Conservation (phyloP, 176 grass and related monocot species). For the Aegilops sharonensis region DNA sequence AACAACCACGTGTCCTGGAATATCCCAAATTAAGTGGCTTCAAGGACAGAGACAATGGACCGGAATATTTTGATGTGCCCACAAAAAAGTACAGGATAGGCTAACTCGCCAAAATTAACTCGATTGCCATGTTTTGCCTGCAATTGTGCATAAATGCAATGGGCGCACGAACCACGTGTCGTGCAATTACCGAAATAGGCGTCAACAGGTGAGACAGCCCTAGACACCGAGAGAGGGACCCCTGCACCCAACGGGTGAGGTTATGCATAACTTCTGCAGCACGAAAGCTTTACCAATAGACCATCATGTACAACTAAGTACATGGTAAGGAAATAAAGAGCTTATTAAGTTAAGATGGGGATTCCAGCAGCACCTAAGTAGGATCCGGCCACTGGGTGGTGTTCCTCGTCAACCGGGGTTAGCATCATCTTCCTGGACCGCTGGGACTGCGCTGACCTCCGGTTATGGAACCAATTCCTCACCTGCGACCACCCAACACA, state of each 20-base stretch:
- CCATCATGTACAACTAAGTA: neutral
- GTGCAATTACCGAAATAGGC: neutral
- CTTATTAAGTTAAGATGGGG: neutral
- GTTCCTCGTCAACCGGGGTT: slow-evolving; percentile 33
- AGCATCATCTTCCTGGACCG: slow-evolving; percentile 61
- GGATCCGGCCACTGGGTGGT: slow-evolving; percentile 29
- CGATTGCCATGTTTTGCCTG: neutral
- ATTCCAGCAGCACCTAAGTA: slow-evolving; percentile 42
- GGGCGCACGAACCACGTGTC: neutral
- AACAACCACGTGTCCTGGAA: too few species aligned
- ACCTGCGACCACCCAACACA: slow-evolving; percentile 49
- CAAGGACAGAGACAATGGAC: too few species aligned
- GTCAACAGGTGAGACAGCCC: neutral
- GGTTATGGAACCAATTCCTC: slow-evolving; percentile 99
- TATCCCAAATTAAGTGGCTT: too few species aligned
- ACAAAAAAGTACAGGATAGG: too few species aligned
- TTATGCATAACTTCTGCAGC: neutral
- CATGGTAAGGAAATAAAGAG: neutral
- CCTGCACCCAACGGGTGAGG: neutral
- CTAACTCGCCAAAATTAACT: neutral
- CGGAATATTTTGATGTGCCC: too few species aligned
- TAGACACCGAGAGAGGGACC: neutral
- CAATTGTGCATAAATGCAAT: neutral
- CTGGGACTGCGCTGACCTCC: slow-evolving; percentile 85
- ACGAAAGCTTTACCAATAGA: neutral